Evolutionary conservation across 2,329 filamentous ascomycete species (phyloP), one percentile per base, ranked within the genome.

Genomic region (Fusarium pininemorale): DNA sequence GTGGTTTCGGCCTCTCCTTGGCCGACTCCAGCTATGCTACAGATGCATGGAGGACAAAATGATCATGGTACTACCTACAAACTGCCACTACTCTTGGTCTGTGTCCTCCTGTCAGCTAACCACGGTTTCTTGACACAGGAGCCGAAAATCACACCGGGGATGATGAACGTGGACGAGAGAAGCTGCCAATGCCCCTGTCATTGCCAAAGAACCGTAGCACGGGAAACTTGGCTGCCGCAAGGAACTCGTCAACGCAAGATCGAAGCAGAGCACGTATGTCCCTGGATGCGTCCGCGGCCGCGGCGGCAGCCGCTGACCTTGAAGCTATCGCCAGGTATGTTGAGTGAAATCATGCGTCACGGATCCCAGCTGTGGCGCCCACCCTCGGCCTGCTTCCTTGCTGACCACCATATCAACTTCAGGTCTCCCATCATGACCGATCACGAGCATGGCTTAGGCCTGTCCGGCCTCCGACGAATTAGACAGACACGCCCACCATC

Each of bases 401-500:
- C 76, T 80, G 77, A 80, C 80, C 74, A 74, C 71, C 75, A 62
- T 65, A 63, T 54, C 68, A 76, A 76, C 68, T 78, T 62, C 82
- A 97, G 94, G 86, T 94, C 94, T 79, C 90, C 94, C 79, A 89
- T 97, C 80, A 89, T 97, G 81, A 88, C 91, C 75, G 95, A 96
- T 83, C 94, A 96, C 84, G 95, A 97, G 80, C 93, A 96, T 87
- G 94, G 94, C 77, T 85, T 96, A 72, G 94, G 94, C 62, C 89
- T 92, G 50, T 97, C 94, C 64, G 95, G 96, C 75, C 89, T 99
- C 80, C 93, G 95, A 81, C 93, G 96, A 79, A 99, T 99, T 82
- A 93, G 96, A 81, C 96, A 98, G 83, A 92, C 95, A 79, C 92
- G 93, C 69, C 88, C 82, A 59, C 79, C 90, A 44, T 85, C 90